phyloP scores from a whole-genome alignment of 106 monocot species.

The Allium fistulosum region DNA sequence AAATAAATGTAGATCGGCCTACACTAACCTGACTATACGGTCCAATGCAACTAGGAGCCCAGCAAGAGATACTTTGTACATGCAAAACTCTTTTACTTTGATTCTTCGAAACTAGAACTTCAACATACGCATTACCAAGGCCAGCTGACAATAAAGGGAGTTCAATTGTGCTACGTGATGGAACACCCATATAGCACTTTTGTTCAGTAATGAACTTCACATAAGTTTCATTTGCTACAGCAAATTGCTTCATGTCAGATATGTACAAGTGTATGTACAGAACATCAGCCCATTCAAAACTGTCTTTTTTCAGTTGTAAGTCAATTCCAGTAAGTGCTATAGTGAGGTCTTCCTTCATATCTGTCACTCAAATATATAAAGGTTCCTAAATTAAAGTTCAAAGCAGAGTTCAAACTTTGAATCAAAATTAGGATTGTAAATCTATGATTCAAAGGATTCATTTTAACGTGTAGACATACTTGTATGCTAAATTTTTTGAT shows the following conservation, averaged over 20 bases:
- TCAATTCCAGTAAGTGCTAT: slow-evolving; percentile 49
- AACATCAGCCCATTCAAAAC: slow-evolving; percentile 76
- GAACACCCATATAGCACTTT: slow-evolving; percentile 80
- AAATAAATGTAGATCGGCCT: neutral
- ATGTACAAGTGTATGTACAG: slow-evolving; percentile 92
- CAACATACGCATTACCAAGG: slow-evolving; percentile 68
- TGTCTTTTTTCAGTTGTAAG: slow-evolving; percentile 38
- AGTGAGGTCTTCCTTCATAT: slow-evolving; percentile 47
- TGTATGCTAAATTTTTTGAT: no score
- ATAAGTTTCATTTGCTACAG: slow-evolving; percentile 82
- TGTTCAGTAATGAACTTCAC: slow-evolving; percentile 67
- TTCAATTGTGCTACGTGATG: slow-evolving; percentile 90
- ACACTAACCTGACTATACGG: slow-evolving; percentile 88
- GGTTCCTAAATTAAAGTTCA: no score
- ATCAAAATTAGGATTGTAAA: no score
- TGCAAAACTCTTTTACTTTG: slow-evolving; percentile 70
- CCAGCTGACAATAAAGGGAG: slow-evolving; percentile 50
- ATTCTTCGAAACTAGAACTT: slow-evolving; percentile 68
- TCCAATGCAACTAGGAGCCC: slow-evolving; percentile 99
- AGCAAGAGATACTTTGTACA: slow-evolving; percentile 98
- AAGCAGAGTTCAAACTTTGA: no score
- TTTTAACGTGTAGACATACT: no score
- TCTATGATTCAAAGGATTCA: no score
- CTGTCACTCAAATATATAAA: slow-evolving; percentile 14
- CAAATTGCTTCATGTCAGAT: slow-evolving; percentile 75